Evolutionary conservation across 202 grass and related monocot species (phyloP), one percentile per base, ranked within the genome.

Genomic region (Digitaria exilis): DNA sequence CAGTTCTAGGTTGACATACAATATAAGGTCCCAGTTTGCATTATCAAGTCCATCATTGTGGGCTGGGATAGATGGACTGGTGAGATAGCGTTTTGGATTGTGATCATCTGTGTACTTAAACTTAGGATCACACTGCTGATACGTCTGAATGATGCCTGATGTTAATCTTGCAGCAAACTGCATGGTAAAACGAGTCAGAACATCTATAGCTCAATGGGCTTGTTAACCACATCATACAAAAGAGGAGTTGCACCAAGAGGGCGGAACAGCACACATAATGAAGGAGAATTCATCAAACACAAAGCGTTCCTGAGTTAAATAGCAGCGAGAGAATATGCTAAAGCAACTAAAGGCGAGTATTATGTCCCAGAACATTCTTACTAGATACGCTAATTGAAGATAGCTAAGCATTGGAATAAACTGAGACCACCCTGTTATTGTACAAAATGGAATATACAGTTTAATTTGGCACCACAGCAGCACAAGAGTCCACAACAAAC

Each of bases 1-100:
- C 88, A 99, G 84, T 72, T 93, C 93, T 63, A 92, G 80, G 67
- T 99, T 96, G 72, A 94, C 89, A 84, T 92, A 92, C 71, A 99
- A 82, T 82, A 99, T 93, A 26, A 99, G 96, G 71, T 99, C 93
- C 64, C 87, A 99, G 60, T 94, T 94, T 73, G 80, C 81, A 96
- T 99, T 99, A 71, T 99, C 96, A 90, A 87, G 78, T 8, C 96
- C 96, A 90, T 94, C 88, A 85, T 99, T 99, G 75, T 92, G 87
- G 22, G 86, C 84, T 58, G 90, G 84, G 72, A 65, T 81, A n/a
- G 91, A 90, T 71, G 93, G 96, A 86, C 86, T 96, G 8, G 96
- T 99, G 75, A 99, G 84, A 87, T 85, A 96, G 17, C 73, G 75
- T 83, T 99, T 99, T 42, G 91, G 93, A 60, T 82, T 99, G 35